A percentile compares a stretch with the other conserved stretches of the same genome.
Evolutionary conservation across 2,329 filamentous ascomycete genomes (phyloP).

Genomic region (Cladophialophora carrionii): DNA sequence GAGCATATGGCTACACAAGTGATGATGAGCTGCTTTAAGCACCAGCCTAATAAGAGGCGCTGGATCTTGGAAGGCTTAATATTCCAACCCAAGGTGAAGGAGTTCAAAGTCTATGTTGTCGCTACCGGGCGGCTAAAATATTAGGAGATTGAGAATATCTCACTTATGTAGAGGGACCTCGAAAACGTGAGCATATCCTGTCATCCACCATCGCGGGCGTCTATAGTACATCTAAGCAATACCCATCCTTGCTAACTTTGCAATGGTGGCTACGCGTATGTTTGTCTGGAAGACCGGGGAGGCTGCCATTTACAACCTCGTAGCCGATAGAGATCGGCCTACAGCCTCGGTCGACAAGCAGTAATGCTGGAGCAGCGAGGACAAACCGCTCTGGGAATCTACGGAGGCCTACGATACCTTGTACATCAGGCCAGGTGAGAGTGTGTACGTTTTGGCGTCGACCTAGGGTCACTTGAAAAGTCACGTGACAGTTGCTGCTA

Average conservation of each 20-base stretch:
- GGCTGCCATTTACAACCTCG: background rate
- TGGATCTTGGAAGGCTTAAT: no score
- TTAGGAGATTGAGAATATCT: background rate
- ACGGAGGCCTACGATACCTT: no score
- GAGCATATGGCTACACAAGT: no score
- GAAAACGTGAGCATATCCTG: background rate
- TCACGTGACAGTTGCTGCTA: background rate
- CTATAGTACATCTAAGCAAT: constrained; percentile 25
- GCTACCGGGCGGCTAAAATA: background rate
- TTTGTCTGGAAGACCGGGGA: background rate
- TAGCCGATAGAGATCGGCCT: background rate
- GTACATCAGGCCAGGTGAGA: background rate
- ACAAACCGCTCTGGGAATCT: no score
- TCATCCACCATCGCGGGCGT: background rate
- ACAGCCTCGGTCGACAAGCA: background rate
- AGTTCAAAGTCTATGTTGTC: background rate
- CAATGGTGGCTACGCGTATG: background rate
- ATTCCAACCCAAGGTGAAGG: background rate
- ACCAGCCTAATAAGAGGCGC: no score
- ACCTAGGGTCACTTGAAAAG: no score
- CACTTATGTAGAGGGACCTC: background rate
- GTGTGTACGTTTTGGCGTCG: background rate
- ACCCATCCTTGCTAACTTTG: constrained; percentile 41
- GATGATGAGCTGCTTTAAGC: no score
- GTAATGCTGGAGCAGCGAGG: background rate